Evolutionary conservation across 257 asterid genomes (phyloP).

Genomic region (Solanum chaucha): DNA sequence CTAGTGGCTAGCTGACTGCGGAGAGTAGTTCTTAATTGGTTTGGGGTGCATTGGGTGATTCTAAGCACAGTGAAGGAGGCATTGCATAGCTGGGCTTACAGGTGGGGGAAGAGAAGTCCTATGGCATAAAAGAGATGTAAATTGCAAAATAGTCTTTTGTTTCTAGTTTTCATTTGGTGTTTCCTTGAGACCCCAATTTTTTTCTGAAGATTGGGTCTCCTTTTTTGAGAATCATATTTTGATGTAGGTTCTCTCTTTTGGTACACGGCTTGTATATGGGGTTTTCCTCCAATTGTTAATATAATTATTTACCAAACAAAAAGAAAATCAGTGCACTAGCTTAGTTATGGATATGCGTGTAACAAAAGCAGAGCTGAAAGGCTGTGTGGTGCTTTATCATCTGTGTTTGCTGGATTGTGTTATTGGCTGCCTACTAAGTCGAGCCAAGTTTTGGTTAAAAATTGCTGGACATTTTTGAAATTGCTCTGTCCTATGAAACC

Average conservation of each 20-base stretch:
- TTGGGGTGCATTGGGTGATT: not conserved
- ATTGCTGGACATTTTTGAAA: not conserved
- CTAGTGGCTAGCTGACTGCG: not conserved
- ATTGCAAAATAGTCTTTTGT: not conserved
- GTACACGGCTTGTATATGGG: not conserved
- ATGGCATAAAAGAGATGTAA: not conserved
- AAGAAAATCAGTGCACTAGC: not conserved
- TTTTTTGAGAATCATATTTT: not conserved
- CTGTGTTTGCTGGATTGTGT: not conserved
- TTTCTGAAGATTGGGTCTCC: not conserved
- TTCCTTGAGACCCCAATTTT: not conserved
- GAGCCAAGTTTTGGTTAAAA: not conserved
- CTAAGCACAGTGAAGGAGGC: not conserved
- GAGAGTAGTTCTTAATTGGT: not conserved
- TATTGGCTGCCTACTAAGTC: not conserved
- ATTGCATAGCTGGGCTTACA: not conserved
- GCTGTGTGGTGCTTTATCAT: not conserved
- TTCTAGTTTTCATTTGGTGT: not conserved
- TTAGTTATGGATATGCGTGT: not conserved
- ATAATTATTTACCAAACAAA: not conserved
- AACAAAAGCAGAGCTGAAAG: not conserved
- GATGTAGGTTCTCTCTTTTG: not conserved
- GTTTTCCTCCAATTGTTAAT: not conserved
- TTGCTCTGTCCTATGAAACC: not conserved
- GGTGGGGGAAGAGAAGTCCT: not conserved